Evolutionary conservation across 164 flowering plant species (phyloP).

Genomic region (Malania oleifera): DNA sequence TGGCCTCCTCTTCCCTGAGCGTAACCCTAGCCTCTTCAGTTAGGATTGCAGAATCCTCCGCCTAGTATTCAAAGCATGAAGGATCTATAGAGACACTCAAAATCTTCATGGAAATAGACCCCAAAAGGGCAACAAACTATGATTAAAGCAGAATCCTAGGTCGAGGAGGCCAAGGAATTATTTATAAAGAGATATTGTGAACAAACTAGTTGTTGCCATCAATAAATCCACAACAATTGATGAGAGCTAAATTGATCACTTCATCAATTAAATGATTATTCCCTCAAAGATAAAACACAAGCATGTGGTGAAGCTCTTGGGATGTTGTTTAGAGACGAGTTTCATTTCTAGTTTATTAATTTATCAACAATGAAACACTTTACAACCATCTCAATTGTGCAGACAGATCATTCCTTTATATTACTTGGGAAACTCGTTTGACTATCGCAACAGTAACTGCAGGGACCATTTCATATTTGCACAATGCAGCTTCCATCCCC

Average conservation of each 20-base stretch:
- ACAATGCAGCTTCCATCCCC: constrained; percentile 36
- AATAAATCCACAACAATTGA: constrained; percentile 42
- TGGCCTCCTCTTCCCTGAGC: no score
- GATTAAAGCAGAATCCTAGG: constrained; percentile 32
- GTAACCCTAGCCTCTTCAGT: no score
- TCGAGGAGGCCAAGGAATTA: constrained; percentile 40
- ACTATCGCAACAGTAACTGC: constrained; percentile 43
- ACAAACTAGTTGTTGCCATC: constrained; percentile 33
- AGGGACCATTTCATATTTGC: constrained; percentile 41
- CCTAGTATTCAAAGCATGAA: constrained; percentile 18
- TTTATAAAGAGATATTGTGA: constrained; percentile 32
- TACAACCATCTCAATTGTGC: constrained; percentile 28
- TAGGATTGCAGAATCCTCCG: no score
- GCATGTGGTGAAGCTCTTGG: constrained; percentile 39
- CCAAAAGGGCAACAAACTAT: constrained; percentile 40
- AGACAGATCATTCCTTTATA: neutral
- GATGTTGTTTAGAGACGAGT: constrained; percentile 47
- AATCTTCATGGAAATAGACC: constrained; percentile 36
- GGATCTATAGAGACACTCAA: constrained; percentile 18
- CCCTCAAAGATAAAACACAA: constrained; percentile 47
- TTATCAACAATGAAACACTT: constrained; percentile 41
- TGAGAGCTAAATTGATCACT: constrained; percentile 35
- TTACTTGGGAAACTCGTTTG: constrained; percentile 32
- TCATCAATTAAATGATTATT: constrained; percentile 44
- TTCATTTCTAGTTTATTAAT: constrained; percentile 44